Evolutionary conservation across 192 early-diverging fungal genomes (phyloP).

Genomic region (Coemansia sp.): DNA sequence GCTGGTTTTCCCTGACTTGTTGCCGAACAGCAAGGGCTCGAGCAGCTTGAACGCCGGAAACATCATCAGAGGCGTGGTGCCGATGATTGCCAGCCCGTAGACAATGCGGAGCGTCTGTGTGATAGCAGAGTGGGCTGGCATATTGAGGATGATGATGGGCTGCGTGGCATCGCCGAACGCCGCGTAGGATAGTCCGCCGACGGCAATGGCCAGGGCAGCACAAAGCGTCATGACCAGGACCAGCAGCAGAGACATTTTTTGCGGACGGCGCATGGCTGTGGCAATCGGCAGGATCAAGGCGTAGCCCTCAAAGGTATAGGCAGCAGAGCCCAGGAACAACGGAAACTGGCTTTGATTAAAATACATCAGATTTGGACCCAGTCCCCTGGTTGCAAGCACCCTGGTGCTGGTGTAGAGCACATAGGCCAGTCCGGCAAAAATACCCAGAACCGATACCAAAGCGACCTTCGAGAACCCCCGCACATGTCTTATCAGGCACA

Average conservation of each 20-base stretch:
- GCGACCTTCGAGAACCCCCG: slow-evolving; percentile 79
- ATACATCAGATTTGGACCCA: slow-evolving; percentile 55
- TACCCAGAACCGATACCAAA: slow-evolving; percentile 86
- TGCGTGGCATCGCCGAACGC: slow-evolving; percentile 81
- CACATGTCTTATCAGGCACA: slow-evolving; percentile 87
- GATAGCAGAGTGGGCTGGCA: slow-evolving; percentile 61
- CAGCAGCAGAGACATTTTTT: slow-evolving; percentile 76
- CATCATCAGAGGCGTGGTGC: slow-evolving; percentile 85
- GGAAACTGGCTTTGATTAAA: slow-evolving; percentile 75
- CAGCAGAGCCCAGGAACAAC: slow-evolving; percentile 91
- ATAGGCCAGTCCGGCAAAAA: slow-evolving; percentile 80
- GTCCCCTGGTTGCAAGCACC: slow-evolving; percentile 49
- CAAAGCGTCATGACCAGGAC: slow-evolving; percentile 71
- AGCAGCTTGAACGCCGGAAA: slow-evolving; percentile 89
- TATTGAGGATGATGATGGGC: slow-evolving; percentile 84
- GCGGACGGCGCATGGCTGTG: slow-evolving; percentile 77
- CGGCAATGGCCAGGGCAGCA: slow-evolving; percentile 67
- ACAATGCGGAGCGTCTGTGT: slow-evolving; percentile 72
- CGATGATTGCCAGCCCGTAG: slow-evolving; percentile 88
- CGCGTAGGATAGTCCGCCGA: slow-evolving; percentile 79
- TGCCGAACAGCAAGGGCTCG: slow-evolving; percentile 73
- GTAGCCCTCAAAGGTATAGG: slow-evolving; percentile 85
- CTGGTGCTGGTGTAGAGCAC: slow-evolving; percentile 59
- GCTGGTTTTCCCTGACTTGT: slow-evolving; percentile 71
- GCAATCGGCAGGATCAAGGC: slow-evolving; percentile 72